Conservation (phyloP, 345 rosid genomes). For the Arabidopsis suecica region DNA sequence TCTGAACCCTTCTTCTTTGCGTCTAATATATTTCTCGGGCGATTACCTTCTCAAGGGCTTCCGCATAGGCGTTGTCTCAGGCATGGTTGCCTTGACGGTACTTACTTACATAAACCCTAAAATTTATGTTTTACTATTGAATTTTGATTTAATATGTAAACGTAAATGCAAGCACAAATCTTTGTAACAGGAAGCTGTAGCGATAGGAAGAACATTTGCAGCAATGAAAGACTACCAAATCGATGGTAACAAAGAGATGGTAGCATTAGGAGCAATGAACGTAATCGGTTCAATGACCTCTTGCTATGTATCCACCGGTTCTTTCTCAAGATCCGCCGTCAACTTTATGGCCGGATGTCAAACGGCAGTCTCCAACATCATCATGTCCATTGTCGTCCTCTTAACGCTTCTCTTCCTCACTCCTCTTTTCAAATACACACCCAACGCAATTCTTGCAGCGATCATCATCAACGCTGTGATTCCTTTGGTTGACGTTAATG, state of each 20-base stretch:
- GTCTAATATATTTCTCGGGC: slow-evolving; percentile 68
- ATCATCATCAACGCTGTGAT: slow-evolving; percentile 76
- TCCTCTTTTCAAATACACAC: slow-evolving; percentile 77
- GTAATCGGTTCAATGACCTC: slow-evolving; percentile 93
- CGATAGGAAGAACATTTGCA: slow-evolving; percentile 95
- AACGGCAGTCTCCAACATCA: slow-evolving; percentile 76
- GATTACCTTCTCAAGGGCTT: slow-evolving; percentile 65
- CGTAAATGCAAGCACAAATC: not conserved
- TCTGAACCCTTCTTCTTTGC: slow-evolving; percentile 74
- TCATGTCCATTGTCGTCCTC: slow-evolving; percentile 71
- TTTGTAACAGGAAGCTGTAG: slow-evolving; percentile 74
- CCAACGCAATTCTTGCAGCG: slow-evolving; percentile 68
- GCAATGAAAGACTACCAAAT: slow-evolving; percentile 87
- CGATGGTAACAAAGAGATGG: slow-evolving; percentile 97
- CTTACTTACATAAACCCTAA: not conserved
- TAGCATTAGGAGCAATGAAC: slow-evolving; percentile 91
- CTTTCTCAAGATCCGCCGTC: slow-evolving; percentile 86
- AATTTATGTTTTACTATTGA: not conserved
- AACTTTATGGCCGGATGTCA: slow-evolving; percentile 86
- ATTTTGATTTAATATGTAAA: not conserved
- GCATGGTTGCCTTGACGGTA: slow-evolving; percentile 86
- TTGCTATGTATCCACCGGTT: slow-evolving; percentile 90
- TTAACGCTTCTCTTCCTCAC: slow-evolving; percentile 65
- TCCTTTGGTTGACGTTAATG: slow-evolving; percentile 61
- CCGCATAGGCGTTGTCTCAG: slow-evolving; percentile 82